A percentile compares a stretch with the other conserved stretches of the same genome.
Conservation (phyloP, 2,329 filamentous ascomycete genomes). For the Xylariaceae sp. region DNA sequence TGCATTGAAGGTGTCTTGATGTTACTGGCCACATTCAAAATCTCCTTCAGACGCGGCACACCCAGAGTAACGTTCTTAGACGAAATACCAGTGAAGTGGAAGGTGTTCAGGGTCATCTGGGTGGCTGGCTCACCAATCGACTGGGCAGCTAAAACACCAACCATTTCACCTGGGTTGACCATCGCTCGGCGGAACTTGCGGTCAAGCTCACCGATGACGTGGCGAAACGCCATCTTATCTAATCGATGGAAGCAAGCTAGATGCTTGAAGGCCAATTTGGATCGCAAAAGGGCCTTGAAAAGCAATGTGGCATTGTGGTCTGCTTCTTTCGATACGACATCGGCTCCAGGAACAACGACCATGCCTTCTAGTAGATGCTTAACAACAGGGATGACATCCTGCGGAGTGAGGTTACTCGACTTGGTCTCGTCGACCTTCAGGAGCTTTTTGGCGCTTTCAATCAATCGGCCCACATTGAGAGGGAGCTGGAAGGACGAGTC, state of each 20-base stretch:
- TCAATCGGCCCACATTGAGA: constrained; percentile 84
- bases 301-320: constrained; percentile 83
- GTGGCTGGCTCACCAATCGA: constrained; percentile 98
- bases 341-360: constrained; percentile 78
- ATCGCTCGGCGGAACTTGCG: constrained; percentile 79
- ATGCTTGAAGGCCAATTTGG: constrained; percentile 86
- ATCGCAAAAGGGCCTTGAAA: constrained; percentile 87
- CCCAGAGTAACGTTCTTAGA: constrained; percentile 99
- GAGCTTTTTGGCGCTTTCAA: constrained; percentile 81
- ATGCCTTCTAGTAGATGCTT: constrained; percentile 69
- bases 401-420: constrained; percentile 83
- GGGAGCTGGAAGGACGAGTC: constrained; percentile 87
- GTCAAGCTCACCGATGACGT: constrained; percentile 86
- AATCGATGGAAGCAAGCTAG: constrained; percentile 80
- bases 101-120: constrained; percentile 99
- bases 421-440: constrained; percentile 84
- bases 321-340: constrained; percentile 77
- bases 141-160: constrained; percentile 93
- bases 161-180: constrained; percentile 95
- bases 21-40: constrained; percentile 94
- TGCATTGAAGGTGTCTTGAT: constrained; percentile 99
- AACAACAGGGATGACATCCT: constrained; percentile 78
- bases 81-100: constrained; percentile 99
- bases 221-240: constrained; percentile 87
- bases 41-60: constrained; percentile 98